Evolutionary conservation across 2,329 filamentous ascomycete species (phyloP).

Genomic region (Trichoderma sp.): DNA sequence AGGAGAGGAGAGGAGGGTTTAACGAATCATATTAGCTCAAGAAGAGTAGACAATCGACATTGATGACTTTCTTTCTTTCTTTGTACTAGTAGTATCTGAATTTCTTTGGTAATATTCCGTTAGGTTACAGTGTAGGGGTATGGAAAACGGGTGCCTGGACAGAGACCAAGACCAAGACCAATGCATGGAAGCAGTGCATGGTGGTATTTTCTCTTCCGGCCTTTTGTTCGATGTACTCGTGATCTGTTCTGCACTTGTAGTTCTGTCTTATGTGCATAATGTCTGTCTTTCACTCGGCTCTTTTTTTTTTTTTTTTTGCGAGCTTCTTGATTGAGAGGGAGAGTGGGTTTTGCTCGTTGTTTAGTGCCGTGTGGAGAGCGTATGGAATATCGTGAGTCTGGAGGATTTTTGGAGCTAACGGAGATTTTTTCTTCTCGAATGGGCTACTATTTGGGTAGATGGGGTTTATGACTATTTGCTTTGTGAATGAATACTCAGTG

Average conservation of each 20-base stretch:
- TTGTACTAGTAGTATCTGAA: not conserved
- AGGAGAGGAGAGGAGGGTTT: too few relatives aligned
- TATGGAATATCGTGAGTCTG: not conserved
- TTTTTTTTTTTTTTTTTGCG: not conserved
- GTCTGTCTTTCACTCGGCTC: not conserved
- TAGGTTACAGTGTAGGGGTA: not conserved
- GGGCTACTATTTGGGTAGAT: too few relatives aligned
- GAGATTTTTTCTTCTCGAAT: not conserved
- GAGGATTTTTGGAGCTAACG: not conserved
- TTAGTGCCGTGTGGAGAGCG: not conserved
- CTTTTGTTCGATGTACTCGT: not conserved
- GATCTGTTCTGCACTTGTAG: not conserved
- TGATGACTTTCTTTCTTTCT: not conserved
- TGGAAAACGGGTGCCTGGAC: not conserved
- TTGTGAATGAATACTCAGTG: not conserved
- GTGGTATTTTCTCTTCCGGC: not conserved
- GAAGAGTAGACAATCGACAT: not conserved
- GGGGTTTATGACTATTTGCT: not conserved
- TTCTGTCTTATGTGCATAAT: constrained; percentile 6
- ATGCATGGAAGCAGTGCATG: not conserved
- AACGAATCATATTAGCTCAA: not conserved
- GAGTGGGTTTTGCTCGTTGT: not conserved
- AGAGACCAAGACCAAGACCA: not conserved
- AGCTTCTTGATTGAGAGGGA: constrained; percentile 2
- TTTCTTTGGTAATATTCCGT: not conserved